These are phyloP conservation scores for Hyphopichia burtonii DNA, from an alignment of 1,139 yeast genomes.

Conservation along the genomic window DNA sequence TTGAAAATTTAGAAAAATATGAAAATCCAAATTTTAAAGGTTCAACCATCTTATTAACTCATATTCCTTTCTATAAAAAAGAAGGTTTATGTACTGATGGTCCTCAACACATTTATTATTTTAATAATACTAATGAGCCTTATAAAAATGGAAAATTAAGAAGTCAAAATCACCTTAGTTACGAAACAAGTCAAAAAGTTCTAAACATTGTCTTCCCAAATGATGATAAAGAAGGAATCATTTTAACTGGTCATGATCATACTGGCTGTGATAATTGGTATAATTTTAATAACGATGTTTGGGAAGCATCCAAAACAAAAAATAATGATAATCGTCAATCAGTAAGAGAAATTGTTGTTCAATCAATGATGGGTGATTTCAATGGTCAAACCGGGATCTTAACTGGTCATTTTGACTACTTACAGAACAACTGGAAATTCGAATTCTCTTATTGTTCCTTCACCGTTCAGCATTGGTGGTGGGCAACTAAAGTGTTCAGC, in stretches of 20 bases:
- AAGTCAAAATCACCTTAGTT: conserved; percentile 83
- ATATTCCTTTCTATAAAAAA: conserved; percentile 81
- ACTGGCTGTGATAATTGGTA: conserved; percentile 84
- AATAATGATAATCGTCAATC: conserved; percentile 25
- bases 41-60: conserved; percentile 80
- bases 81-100: conserved; percentile 86
- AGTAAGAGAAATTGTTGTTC: conserved; percentile 78
- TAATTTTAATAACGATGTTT: conserved; percentile 37
- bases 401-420: conserved; percentile 57
- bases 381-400: conserved; percentile 86
- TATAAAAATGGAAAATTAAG: conserved; percentile 68
- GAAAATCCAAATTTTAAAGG: conserved; percentile 59
- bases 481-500: conserved; percentile 71
- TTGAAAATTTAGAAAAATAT: conserved; percentile 51
- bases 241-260: conserved; percentile 94
- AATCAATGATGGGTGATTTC: conserved; percentile 95
- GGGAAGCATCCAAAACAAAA: conserved; percentile 57
- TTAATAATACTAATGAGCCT: conserved; percentile 58
- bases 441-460: conserved; percentile 74
- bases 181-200: conserved; percentile 64
- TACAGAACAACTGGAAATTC: conserved; percentile 56
- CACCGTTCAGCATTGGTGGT: conserved; percentile 91
- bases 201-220: conserved; percentile 67
- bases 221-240: conserved; percentile 64
- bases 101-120: conserved; percentile 64